These are phyloP conservation scores for Phytophthora pinifolia DNA, from an alignment of 352 stramenopile genomes.

Conservation along the genomic window DNA sequence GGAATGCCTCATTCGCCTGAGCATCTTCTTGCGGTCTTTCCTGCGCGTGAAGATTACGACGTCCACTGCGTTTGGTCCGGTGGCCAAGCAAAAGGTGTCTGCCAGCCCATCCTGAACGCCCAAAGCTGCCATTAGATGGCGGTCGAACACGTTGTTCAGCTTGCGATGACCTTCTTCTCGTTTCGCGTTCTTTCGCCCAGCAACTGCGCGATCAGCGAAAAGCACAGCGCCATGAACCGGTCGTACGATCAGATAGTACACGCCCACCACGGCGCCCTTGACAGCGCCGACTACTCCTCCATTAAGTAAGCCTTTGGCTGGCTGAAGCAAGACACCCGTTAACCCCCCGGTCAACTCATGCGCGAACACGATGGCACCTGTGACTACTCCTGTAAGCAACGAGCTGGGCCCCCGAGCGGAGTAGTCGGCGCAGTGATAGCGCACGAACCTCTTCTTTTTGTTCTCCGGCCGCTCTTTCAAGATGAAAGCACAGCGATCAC, in stretches of 20 bases:
- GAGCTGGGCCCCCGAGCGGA: constrained; percentile 47
- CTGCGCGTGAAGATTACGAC: constrained; percentile 27
- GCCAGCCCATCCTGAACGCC: constrained; percentile 27
- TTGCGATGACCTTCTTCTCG: constrained; percentile 42
- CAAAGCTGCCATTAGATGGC: constrained; percentile 28
- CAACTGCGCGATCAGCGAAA: constrained; percentile 43
- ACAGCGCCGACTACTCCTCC: constrained; percentile 28
- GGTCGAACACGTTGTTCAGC: constrained; percentile 29
- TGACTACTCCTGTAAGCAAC: constrained; percentile 34
- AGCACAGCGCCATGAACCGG: constrained; percentile 42
- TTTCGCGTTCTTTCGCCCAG: constrained; percentile 39
- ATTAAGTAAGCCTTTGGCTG: constrained; percentile 29
- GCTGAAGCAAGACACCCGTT: constrained; percentile 42
- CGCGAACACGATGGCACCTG: constrained; percentile 22
- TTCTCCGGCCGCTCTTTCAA: constrained; percentile 36
- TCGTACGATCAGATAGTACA: constrained; percentile 32
- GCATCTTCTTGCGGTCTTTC: constrained; percentile 31
- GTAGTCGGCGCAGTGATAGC: constrained; percentile 45
- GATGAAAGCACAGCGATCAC: constrained; percentile 45
- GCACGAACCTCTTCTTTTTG: constrained; percentile 29
- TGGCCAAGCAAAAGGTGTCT: constrained; percentile 24
- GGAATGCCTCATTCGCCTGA: constrained; percentile 16
- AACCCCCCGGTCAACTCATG: constrained; percentile 45
- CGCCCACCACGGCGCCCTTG: constrained; percentile 28
- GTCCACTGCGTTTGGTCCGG: constrained; percentile 25